These are phyloP conservation scores for Trametes hirsuta DNA, from an alignment of 1,284 basidiomycete species.

Conservation along the genomic window DNA sequence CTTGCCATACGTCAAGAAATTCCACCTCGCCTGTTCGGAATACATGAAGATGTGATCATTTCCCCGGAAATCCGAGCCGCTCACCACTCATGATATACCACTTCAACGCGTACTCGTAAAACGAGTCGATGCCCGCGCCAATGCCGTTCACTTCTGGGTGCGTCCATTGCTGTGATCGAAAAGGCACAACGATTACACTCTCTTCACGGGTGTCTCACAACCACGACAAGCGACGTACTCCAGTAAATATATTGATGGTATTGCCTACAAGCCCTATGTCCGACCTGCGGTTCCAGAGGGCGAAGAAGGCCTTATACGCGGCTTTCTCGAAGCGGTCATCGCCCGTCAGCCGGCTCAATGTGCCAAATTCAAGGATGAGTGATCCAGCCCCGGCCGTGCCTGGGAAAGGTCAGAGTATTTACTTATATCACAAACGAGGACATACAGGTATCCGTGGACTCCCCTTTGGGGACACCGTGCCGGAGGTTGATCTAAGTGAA, in stretches of 20 bases:
- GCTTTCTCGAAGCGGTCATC: slow-evolving; percentile 87
- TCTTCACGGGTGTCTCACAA: slow-evolving; percentile 8
- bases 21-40: slow-evolving; percentile 74
- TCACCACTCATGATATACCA: slow-evolving; percentile 89
- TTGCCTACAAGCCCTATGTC: slow-evolving; percentile 86
- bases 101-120: slow-evolving; percentile 90
- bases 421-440: slow-evolving; percentile 12
- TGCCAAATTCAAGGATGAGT: slow-evolving; percentile 90
- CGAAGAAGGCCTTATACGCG: slow-evolving; percentile 86
- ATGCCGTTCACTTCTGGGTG: slow-evolving; percentile 78
- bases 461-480: slow-evolving; percentile 66
- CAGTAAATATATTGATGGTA: slow-evolving; percentile 79
- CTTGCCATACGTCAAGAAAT: slow-evolving; percentile 92
- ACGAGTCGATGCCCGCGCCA: slow-evolving; percentile 92
- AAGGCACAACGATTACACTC: neutral
- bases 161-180: slow-evolving; percentile 58
- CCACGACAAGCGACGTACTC: slow-evolving; percentile 51
- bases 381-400: slow-evolving; percentile 93
- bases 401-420: slow-evolving; percentile 31
- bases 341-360: slow-evolving; percentile 85
- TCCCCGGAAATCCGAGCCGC: slow-evolving; percentile 26
- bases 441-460: slow-evolving; percentile 81
- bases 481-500: slow-evolving; percentile 69
- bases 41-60: neutral
- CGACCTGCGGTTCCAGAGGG: slow-evolving; percentile 88